A percentile compares a stretch with the other conserved stretches of the same genome.
Evolutionary conservation across 2,329 filamentous ascomycete species (phyloP).

Genomic region (Claviceps paspali): DNA sequence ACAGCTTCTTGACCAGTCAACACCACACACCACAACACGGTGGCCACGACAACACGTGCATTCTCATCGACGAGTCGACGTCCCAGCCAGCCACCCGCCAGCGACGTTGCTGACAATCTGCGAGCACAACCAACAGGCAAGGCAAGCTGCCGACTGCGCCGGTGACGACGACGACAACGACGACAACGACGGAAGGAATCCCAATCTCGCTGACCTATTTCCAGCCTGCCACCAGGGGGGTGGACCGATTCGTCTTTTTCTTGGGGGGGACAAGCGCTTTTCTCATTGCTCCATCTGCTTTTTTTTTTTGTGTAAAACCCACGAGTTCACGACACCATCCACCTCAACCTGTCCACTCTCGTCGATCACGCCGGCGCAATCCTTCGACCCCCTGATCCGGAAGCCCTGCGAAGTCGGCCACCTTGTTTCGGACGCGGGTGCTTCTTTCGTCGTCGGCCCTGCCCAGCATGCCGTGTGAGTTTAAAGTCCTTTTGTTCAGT

Average conservation of each 20-base stretch:
- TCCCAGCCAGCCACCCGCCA: too few species aligned
- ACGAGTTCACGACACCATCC: conserved; percentile 2
- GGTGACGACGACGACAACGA: not conserved
- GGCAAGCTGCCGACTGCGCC: not conserved
- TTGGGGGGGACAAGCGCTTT: not conserved
- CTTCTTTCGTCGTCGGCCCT: conserved; percentile 11
- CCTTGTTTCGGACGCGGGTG: conserved; percentile 8
- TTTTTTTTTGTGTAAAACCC: conserved; percentile 1
- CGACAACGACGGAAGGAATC: too few species aligned
- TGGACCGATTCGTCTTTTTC: not conserved
- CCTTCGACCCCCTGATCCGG: conserved; percentile 7
- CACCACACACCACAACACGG: too few species aligned
- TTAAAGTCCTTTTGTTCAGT: not conserved
- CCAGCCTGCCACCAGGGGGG: not conserved
- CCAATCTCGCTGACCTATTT: not conserved
- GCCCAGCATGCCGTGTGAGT: conserved; percentile 25
- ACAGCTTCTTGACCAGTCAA: too few species aligned
- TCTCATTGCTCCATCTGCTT: not conserved
- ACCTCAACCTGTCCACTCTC: not conserved
- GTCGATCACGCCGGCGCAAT: conserved; percentile 3
- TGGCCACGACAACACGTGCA: too few species aligned
- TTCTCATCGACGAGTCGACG: too few species aligned
- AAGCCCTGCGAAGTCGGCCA: conserved; percentile 5
- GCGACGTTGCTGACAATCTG: too few species aligned
- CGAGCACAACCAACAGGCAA: too few species aligned